Base-by-base conservation (phyloP, 1,284 basidiomycete genomes). In the Sphagnurus paluster region DNA sequence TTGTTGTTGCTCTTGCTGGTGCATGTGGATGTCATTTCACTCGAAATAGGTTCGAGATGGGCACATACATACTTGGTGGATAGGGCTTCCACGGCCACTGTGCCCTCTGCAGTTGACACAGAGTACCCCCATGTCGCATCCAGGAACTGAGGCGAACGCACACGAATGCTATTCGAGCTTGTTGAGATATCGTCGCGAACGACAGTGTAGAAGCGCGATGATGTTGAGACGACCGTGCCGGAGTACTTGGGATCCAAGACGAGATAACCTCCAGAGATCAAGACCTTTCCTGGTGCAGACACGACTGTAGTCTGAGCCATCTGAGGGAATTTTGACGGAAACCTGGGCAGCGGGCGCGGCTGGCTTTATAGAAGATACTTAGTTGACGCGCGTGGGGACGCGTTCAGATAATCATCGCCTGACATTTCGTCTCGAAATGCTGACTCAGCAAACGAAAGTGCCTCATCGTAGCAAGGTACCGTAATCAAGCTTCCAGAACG, bases 281-380 rank as follows among this genome's bases (percentile, higher is more conserved):
- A 81, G 44, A 98, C 95, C 69, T 99, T 99, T 55, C 96, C 97
- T 3, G 96, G 92, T 1, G 95, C 83, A 20, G 94, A 98, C 44
- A 97, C 82, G 48, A 89, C 76, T 25, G 80, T 87, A 34, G 71
- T 54, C 54, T 63, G 61, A 49, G 69, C 55, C 75, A 79, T 79
- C 17, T 24, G 13, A 25, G 30, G 34, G 29, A 42, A 42, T 37
- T 25, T 5, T 17, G 37, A 40, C 10, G 30, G 10, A 47, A 39
- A 38, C 23, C 16, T 34, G 30, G 33, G 14, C 39, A n/a, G n/a
- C n/a, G 33, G 19, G 9, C 29, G 26, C 30, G 28, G 28, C 11
- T 30, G 46, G 17, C 24, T 54, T 51, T 51, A 48, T 53, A n/a
- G n/a, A n/a, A n/a, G n/a, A n/a, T n/a, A 53, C 16, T 24, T n/a